Percentiles rank a stretch among this genome's conserved stretches.
phyloP scores from a whole-genome alignment of 2,329 filamentous ascomycete species.

The Xylariales sp. region DNA sequence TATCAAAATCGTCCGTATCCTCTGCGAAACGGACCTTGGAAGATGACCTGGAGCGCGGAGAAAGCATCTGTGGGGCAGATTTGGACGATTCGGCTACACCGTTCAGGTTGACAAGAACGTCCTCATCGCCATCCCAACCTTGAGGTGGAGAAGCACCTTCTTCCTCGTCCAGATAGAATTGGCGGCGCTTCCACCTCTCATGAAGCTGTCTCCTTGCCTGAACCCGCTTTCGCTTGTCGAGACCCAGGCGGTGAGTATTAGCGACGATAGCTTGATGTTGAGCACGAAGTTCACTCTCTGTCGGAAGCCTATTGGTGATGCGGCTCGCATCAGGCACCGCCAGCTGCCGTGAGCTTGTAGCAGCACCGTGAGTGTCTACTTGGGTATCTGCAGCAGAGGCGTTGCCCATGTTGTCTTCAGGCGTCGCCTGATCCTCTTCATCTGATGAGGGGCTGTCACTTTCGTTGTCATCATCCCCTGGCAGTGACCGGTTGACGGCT shows the following conservation, averaged over 20 bases:
- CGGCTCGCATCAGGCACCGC: constrained; percentile 20
- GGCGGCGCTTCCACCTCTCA: constrained; percentile 70
- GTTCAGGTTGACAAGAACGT: constrained; percentile 41
- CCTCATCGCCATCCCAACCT: constrained; percentile 59
- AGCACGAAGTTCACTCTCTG: constrained; percentile 37
- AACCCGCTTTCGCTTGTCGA: constrained; percentile 34
- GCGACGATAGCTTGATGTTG: constrained; percentile 29
- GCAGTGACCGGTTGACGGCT: not conserved
- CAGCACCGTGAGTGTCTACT: not conserved
- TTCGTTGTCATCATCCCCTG: constrained; percentile 17
- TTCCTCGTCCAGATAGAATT: constrained; percentile 82
- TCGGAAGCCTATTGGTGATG: constrained; percentile 28
- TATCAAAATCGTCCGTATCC: constrained; percentile 64
- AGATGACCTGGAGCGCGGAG: constrained; percentile 63
- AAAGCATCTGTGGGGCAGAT: constrained; percentile 32
- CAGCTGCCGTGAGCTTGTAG: constrained; percentile 10
- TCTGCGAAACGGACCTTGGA: constrained; percentile 77
- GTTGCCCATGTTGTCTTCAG: constrained; percentile 10
- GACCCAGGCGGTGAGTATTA: constrained; percentile 30
- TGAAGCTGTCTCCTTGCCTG: constrained; percentile 51
- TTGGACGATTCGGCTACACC: constrained; percentile 40
- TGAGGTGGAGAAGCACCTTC: constrained; percentile 65
- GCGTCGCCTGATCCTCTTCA: constrained; percentile 14
- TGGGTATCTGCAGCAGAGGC: not conserved
- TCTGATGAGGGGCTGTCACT: constrained; percentile 19